Base-by-base conservation (phyloP, 345 rosid species). In the Moricandia arvensis region DNA sequence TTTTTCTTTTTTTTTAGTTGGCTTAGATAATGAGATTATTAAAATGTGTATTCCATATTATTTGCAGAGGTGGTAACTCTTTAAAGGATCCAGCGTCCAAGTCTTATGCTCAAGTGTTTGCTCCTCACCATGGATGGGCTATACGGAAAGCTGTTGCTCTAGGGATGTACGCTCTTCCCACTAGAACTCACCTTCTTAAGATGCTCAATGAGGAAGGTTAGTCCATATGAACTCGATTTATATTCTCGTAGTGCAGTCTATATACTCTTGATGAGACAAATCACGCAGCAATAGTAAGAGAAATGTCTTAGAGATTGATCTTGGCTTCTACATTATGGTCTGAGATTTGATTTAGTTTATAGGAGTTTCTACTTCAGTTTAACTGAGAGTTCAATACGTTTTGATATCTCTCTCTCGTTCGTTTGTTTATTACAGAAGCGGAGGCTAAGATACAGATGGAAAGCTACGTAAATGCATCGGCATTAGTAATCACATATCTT, bases 41-140 rank as follows among this genome's bases (percentile, higher is more conserved):
- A 21, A 21, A 21, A 21, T 21, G 24, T 21, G 24, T 21, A 2
- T 21, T 21, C 24, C 1, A 21, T 21, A 21, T 21, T 21, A 21
- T 21, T 21, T 21, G 24, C 24, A 21, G 24, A 21, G 24, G 24
- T 21, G 24, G 24, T 21, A 21, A 21, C 24, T 21, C 24, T 21
- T 21, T 21, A 21, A 21, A 21, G 24, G 24, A 21, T 21, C 24
- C 24, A 21, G 24, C 24, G 2, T 85, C 98, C 16, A 89, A 85
- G 84, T 93, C 97, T 37, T 94, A 94, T 78, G 88, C 91, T 29
- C 90, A 91, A 82, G 97, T 91, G 72, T 87, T 94, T 74, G 96
- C 95, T 71, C 93, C 95, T 9, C 91, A 94, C 80, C 98, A 94
- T 73, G 97, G 95, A 8, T 91, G 97, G 98, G 89, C 89, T 53